Conservation (phyloP, 257 asterid genomes). For the Gynochthodes officinalis region DNA sequence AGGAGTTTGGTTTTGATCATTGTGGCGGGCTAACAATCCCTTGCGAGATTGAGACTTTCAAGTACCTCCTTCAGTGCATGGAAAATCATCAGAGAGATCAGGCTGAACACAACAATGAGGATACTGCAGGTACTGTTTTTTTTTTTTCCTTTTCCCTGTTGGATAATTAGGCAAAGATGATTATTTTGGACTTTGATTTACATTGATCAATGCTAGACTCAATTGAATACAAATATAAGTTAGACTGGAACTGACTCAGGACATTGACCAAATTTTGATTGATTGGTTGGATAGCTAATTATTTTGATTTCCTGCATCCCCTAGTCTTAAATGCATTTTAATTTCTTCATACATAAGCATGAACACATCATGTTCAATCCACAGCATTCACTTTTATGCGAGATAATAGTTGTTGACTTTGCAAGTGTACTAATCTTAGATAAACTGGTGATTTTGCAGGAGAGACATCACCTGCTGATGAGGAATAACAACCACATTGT, state of each 20-base stretch:
- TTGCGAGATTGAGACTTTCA: conserved; percentile 55
- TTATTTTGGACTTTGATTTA: no score
- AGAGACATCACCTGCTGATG: conserved; percentile 24
- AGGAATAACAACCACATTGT: conserved; percentile 11
- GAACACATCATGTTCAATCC: no score
- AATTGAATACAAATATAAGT: no score
- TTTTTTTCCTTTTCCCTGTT: not conserved
- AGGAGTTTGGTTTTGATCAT: conserved; percentile 76
- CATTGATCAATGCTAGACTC: no score
- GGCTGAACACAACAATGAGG: conserved; percentile 1
- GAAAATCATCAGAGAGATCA: conserved; percentile 38
- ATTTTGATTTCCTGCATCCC: not conserved
- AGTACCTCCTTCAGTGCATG: conserved; percentile 38
- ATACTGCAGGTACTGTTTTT: conserved; percentile 18
- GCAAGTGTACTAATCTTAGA: not conserved
- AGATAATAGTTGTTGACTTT: no score
- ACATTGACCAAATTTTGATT: no score
- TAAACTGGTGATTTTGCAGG: conserved; percentile 19
- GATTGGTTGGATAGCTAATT: not conserved
- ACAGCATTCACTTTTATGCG: no score
- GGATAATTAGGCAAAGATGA: no score
- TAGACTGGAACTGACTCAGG: no score
- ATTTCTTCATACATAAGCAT: no score
- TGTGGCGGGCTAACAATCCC: conserved; percentile 67
- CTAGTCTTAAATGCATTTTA: no score